These are phyloP conservation scores for Cryptococcus hybrid DNA, from an alignment of 1,284 basidiomycete genomes.

Conservation along the genomic window DNA sequence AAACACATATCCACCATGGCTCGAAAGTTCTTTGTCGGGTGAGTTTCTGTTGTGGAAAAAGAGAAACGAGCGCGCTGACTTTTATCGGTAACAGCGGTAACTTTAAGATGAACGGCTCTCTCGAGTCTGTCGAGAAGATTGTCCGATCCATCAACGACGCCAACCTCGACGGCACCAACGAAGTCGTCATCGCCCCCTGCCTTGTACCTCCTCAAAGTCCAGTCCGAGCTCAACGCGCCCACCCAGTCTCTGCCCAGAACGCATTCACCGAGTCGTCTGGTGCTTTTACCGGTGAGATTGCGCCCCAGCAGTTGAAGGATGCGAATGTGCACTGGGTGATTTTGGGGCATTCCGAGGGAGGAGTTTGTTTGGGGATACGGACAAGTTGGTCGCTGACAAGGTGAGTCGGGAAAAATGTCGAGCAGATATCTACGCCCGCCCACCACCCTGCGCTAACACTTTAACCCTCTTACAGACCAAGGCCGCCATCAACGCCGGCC, in stretches of 20 bases:
- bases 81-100: constrained; percentile 65
- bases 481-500: constrained; percentile 67
- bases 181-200: constrained; percentile 55
- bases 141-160: constrained; percentile 70
- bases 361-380: constrained; percentile 85
- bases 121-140: constrained; percentile 64
- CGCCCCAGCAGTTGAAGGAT: constrained; percentile 78
- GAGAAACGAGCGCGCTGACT: not conserved
- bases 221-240: constrained; percentile 60
- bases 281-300: constrained; percentile 95
- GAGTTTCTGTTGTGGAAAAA: constrained; percentile 9
- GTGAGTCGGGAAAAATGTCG: constrained; percentile 51
- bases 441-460: too few species aligned
- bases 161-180: constrained; percentile 59
- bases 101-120: constrained; percentile 89
- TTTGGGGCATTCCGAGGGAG: constrained; percentile 97
- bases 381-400: constrained; percentile 81
- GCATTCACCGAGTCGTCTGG: constrained; percentile 80
- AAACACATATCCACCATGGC: constrained; percentile 26
- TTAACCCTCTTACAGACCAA: constrained; percentile 53
- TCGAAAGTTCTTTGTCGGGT: constrained; percentile 49
- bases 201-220: constrained; percentile 73
- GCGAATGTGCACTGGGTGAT: constrained; percentile 89
- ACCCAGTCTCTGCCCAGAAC: constrained; percentile 89
- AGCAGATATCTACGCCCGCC: too few species aligned